These are phyloP conservation scores for Ilyonectria destructans DNA, from an alignment of 2,329 filamentous ascomycete genomes.

Conservation along the genomic window DNA sequence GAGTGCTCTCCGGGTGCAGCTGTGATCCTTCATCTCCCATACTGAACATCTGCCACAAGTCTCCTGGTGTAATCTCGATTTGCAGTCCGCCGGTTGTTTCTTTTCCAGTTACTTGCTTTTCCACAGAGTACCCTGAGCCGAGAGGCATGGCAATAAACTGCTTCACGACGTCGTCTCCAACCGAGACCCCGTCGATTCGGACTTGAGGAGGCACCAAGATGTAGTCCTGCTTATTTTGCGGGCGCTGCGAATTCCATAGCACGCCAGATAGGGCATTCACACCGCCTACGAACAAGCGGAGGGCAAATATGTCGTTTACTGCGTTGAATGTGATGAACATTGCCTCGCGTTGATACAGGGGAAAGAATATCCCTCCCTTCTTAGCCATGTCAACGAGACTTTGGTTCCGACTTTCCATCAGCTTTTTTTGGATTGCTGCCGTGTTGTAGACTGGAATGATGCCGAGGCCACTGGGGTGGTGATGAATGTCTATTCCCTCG, in stretches of 20 bases:
- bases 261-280: slow-evolving; percentile 30
- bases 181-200: slow-evolving; percentile 25
- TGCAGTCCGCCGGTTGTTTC: slow-evolving; percentile 26
- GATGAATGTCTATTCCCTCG: slow-evolving; percentile 5
- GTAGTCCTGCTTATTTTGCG: slow-evolving; percentile 21
- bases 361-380: slow-evolving; percentile 31
- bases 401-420: slow-evolving; percentile 16
- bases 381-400: slow-evolving; percentile 29
- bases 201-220: slow-evolving; percentile 23
- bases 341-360: slow-evolving; percentile 32
- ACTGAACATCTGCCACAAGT: slow-evolving; percentile 9
- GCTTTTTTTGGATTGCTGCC: slow-evolving; percentile 8
- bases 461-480: slow-evolving; percentile 19
- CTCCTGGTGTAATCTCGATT: slow-evolving; percentile 25
- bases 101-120: slow-evolving; percentile 30
- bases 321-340: slow-evolving; percentile 31
- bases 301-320: slow-evolving; percentile 15
- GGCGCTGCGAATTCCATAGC: slow-evolving; percentile 3
- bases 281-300: slow-evolving; percentile 20
- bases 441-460: slow-evolving; percentile 23
- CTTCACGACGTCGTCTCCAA: slow-evolving; percentile 16
- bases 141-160: slow-evolving; percentile 35
- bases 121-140: slow-evolving; percentile 30
- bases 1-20: background rate
- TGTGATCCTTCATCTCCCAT: background rate